These are phyloP conservation scores for Pseudotsuga menziesii DNA, from an alignment of 75 land plant species.

Conservation along the genomic window DNA sequence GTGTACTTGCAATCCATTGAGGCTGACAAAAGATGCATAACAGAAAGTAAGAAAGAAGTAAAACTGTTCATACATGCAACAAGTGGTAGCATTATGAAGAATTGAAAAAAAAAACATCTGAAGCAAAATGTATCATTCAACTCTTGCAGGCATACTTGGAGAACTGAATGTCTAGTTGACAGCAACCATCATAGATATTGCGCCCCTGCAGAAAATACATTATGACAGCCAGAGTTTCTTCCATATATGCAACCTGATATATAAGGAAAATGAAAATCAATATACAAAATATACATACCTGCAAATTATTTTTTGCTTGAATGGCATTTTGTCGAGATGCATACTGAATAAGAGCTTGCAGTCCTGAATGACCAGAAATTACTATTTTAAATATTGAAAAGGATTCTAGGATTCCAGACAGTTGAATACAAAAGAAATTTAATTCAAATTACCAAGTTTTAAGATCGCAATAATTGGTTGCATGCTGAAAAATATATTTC, in stretches of 20 bases:
- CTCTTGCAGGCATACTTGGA: constrained; percentile 65
- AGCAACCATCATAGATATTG: constrained; percentile 99
- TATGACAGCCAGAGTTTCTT: neutral
- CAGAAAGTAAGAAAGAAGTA: too few relatives aligned
- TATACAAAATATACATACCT: constrained; percentile 25
- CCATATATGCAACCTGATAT: neutral
- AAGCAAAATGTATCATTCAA: constrained; percentile 1
- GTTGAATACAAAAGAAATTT: neutral
- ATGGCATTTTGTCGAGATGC: constrained; percentile 72
- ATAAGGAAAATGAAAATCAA: neutral
- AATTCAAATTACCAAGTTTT: too few relatives aligned
- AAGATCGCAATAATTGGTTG: too few relatives aligned
- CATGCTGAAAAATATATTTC: too few relatives aligned
- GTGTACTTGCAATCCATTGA: constrained; percentile 92
- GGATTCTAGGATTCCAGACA: neutral
- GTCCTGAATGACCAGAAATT: constrained; percentile 46
- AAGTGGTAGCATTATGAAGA: constrained; percentile 5
- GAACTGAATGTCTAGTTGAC: constrained; percentile 94
- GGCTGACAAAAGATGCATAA: constrained; percentile 37
- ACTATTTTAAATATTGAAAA: neutral
- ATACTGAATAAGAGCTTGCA: constrained; percentile 91
- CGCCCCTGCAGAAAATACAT: constrained; percentile 64
- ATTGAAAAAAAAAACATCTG: neutral
- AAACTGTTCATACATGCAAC: neutral
- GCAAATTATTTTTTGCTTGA: constrained; percentile 67